phyloP scores from a whole-genome alignment of 2,329 filamentous ascomycete species.

The Scedosporium dehoogii region DNA sequence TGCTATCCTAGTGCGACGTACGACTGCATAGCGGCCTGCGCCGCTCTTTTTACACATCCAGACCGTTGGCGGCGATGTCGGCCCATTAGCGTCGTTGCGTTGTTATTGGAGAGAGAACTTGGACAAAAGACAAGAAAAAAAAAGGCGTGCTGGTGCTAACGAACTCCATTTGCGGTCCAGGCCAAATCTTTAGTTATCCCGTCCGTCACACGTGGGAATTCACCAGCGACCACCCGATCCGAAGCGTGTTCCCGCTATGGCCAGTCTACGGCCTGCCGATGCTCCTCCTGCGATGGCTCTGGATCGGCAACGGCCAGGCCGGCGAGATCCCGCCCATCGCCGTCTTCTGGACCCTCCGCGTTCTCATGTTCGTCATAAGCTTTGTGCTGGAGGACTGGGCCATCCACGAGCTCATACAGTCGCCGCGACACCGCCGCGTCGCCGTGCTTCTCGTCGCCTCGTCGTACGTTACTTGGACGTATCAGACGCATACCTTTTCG shows the following conservation, averaged over 20 bases:
- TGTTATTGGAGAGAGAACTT: neutral
- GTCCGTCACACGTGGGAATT: slow-evolving; percentile 94
- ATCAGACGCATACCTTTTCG: slow-evolving; percentile 96
- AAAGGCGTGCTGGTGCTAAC: neutral
- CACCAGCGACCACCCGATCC: slow-evolving; percentile 75
- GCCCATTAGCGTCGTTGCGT: neutral
- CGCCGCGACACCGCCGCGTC: slow-evolving; percentile 58
- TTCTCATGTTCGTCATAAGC: slow-evolving; percentile 88
- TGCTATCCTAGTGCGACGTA: neutral
- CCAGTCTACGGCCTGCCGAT: slow-evolving; percentile 90
- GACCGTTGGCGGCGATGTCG: neutral
- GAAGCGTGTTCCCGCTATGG: slow-evolving; percentile 95
- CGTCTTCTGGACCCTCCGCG: slow-evolving; percentile 81
- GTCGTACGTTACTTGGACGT: slow-evolving; percentile 98
- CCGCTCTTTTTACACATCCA: neutral
- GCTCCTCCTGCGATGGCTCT: slow-evolving; percentile 85
- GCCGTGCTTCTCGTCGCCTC: slow-evolving; percentile 83
- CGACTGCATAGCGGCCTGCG: neutral
- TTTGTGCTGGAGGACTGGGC: slow-evolving; percentile 98
- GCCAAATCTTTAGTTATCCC: slow-evolving; percentile 86
- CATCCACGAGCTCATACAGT: slow-evolving; percentile 78
- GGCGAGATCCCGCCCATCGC: slow-evolving; percentile 70
- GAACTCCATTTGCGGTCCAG: slow-evolving; percentile 33
- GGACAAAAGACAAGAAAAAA: neutral
- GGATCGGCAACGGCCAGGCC: slow-evolving; percentile 71